phyloP scores from a whole-genome alignment of 78 protist genomes.

The Dictyostelium discoideum region dicty_2.7 NC_007091.3:4121001-4121500 shows the following conservation, averaged over 20 bases:
- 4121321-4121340: slow-evolving; percentile 70
- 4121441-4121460: slow-evolving; percentile 52
- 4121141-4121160: slow-evolving; percentile 66
- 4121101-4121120: slow-evolving; percentile 58
- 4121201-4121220: slow-evolving; percentile 73
- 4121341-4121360: slow-evolving; percentile 71
- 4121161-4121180: slow-evolving; percentile 76
- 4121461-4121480: slow-evolving; percentile 70
- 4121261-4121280: slow-evolving; percentile 57
- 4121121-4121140: slow-evolving; percentile 59
- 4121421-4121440: not conserved
- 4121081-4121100: slow-evolving; percentile 45
- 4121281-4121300: slow-evolving; percentile 56
- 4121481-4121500: slow-evolving; percentile 51
- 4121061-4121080: slow-evolving; percentile 34
- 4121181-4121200: slow-evolving; percentile 70
- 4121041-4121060: slow-evolving; percentile 28
- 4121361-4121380: slow-evolving; percentile 43
- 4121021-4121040: slow-evolving; percentile 38
- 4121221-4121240: slow-evolving; percentile 58
- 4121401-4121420: slow-evolving; percentile 31
- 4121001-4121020: slow-evolving; percentile 36
- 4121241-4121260: slow-evolving; percentile 40
- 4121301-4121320: slow-evolving; percentile 57
- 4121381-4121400: slow-evolving; percentile 48